phyloP scores from a whole-genome alignment of 345 rosid genomes.

The Noccaea bulbosa region DNA sequence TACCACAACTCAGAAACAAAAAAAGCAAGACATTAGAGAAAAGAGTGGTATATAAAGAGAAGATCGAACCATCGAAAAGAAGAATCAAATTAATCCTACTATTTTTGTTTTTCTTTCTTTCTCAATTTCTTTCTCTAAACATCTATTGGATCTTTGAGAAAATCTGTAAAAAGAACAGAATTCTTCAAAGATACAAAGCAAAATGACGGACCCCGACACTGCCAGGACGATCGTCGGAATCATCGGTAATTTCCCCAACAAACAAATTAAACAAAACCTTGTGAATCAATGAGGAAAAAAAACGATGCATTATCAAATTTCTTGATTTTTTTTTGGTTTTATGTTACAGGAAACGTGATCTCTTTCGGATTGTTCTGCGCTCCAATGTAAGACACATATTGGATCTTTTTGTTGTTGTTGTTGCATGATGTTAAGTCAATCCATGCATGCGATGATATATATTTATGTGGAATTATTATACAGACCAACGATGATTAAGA shows the following conservation, averaged over 20 bases:
- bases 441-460: slow-evolving; percentile 26
- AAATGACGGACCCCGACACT: slow-evolving; percentile 35
- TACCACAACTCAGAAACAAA: slow-evolving; percentile 17
- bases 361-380: slow-evolving; percentile 72
- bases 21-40: not conserved
- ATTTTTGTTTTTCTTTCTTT: not conserved
- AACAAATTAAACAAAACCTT: not conserved
- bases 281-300: not conserved
- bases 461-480: slow-evolving; percentile 23
- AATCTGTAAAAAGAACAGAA: slow-evolving; percentile 26
- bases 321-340: not conserved
- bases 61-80: slow-evolving; percentile 18
- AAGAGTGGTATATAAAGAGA: not conserved
- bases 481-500: slow-evolving; percentile 68
- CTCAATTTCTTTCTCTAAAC: not conserved
- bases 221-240: slow-evolving; percentile 60
- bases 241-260: slow-evolving; percentile 50
- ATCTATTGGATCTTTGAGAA: slow-evolving; percentile 8
- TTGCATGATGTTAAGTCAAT: slow-evolving; percentile 18
- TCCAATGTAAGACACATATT: slow-evolving; percentile 60
- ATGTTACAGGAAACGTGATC: slow-evolving; percentile 64
- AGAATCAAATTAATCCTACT: slow-evolving; percentile 5
- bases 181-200: not conserved
- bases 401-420: not conserved
- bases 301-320: not conserved